Percentiles rank a stretch among this genome's conserved stretches.
Evolutionary conservation across 139 green algal species (phyloP).

Genomic region (Asterochloris sp.): DNA sequence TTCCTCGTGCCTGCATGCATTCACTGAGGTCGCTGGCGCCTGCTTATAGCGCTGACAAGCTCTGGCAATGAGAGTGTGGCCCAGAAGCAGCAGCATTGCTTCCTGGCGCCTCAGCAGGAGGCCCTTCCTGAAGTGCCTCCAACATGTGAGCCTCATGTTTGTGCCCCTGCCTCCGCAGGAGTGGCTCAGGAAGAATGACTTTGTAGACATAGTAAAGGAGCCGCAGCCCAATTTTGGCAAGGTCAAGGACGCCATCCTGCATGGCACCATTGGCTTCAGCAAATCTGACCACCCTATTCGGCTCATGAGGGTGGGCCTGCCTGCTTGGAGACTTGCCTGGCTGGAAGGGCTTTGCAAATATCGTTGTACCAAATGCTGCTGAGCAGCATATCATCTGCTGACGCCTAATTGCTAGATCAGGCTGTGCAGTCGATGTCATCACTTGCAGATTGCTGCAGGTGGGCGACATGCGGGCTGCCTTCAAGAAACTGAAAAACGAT

Average conservation of each 20-base stretch:
- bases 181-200: conserved; percentile 6
- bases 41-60: too few species aligned
- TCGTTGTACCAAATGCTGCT: neutral
- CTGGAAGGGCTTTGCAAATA: too few species aligned
- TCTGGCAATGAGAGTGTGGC: too few species aligned
- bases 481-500: conserved; percentile 9
- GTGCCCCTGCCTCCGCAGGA: neutral
- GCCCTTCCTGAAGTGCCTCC: too few species aligned
- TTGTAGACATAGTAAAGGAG: neutral
- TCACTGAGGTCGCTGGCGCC: too few species aligned
- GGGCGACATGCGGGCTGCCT: conserved; percentile 11
- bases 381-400: neutral
- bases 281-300: conserved; percentile 7
- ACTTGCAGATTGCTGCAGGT: neutral
- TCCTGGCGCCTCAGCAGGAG: too few species aligned
- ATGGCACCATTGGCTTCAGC: conserved; percentile 9
- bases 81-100: too few species aligned
- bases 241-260: conserved; percentile 12
- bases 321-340: neutral
- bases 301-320: conserved; percentile 1
- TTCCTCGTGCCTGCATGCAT: too few species aligned
- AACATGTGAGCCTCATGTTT: too few species aligned
- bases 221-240: conserved; percentile 7
- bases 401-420: neutral
- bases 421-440: too few species aligned